Conservation (phyloP, 2,329 filamentous ascomycete genomes). For the Claviceps lovelessii region DNA sequence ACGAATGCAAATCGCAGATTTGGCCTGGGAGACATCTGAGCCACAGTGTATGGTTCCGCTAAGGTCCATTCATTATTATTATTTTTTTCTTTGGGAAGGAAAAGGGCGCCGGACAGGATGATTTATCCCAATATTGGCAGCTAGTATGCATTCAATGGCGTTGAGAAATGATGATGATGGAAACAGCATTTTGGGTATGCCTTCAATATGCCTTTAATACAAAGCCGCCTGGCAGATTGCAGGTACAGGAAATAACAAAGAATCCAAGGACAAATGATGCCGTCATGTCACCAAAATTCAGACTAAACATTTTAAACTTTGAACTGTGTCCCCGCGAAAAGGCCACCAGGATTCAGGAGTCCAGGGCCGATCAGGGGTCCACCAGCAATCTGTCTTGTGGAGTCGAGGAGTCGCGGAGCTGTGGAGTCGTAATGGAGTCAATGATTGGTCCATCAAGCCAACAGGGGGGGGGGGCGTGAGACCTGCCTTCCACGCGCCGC, state of each 20-base stretch:
- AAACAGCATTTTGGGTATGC: not conserved
- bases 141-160: not conserved
- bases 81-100: not conserved
- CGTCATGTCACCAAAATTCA: too few species aligned
- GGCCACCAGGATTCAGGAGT: too few species aligned
- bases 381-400: too few species aligned
- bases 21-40: too few species aligned
- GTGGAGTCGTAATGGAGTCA: too few species aligned
- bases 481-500: too few species aligned
- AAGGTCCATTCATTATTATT: not conserved
- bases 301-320: too few species aligned
- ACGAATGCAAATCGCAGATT: not conserved
- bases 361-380: too few species aligned
- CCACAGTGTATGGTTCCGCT: not conserved
- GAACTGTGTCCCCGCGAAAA: too few species aligned
- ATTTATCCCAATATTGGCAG: not conserved
- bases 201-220: not conserved
- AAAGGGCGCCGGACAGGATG: not conserved
- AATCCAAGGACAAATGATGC: not conserved
- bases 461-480: too few species aligned
- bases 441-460: not conserved
- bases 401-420: too few species aligned
- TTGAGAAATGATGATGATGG: not conserved
- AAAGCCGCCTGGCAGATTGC: not conserved
- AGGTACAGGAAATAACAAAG: not conserved